Evolutionary conservation across 768 basidiomycete species (phyloP).

Genomic region (Hypsizygus marmoreus): DNA sequence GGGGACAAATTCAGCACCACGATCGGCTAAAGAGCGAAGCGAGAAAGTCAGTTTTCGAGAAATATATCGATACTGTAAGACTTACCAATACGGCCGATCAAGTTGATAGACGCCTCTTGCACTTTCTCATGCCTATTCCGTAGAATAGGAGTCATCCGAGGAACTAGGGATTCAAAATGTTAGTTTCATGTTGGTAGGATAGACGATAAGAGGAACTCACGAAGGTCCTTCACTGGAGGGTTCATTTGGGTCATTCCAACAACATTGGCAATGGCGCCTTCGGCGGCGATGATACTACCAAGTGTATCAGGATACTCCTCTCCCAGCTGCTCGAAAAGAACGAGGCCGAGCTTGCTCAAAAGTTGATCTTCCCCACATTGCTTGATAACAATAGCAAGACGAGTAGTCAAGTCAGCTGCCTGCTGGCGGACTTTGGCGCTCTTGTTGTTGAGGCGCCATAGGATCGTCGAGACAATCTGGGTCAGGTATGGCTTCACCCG

Average conservation of each 20-base stretch:
- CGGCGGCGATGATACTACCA: slow-evolving; percentile 98
- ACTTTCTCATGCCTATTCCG: slow-evolving; percentile 99
- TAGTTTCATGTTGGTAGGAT: neutral
- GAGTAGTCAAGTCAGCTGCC: slow-evolving; percentile 97
- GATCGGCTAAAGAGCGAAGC: slow-evolving; percentile 68
- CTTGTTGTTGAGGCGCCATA: slow-evolving; percentile 99
- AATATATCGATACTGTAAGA: slow-evolving; percentile 26
- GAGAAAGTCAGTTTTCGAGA: slow-evolving; percentile 17
- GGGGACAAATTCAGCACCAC: slow-evolving; percentile 97
- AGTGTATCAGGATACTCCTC: slow-evolving; percentile 99
- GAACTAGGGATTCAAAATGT: slow-evolving; percentile 56
- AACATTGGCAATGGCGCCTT: slow-evolving; percentile 98
- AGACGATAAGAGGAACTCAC: slow-evolving; percentile 53
- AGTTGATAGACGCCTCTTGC: slow-evolving; percentile 98
- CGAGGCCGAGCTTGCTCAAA: slow-evolving; percentile 93
- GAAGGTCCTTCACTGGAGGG: slow-evolving; percentile 96
- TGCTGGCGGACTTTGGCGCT: slow-evolving; percentile 99
- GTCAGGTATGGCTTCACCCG: slow-evolving; percentile 98
- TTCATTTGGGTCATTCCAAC: slow-evolving; percentile 99
- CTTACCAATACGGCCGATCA: slow-evolving; percentile 92
- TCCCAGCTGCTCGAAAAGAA: slow-evolving; percentile 97
- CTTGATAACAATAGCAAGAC: slow-evolving; percentile 96
- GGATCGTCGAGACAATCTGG: slow-evolving; percentile 97
- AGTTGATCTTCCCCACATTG: slow-evolving; percentile 97
- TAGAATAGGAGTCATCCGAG: slow-evolving; percentile 99